Evolutionary conservation across 441 rosid genomes (phyloP), one percentile per base, ranked within the genome.

Genomic region (Populus trichocarpa): DNA sequence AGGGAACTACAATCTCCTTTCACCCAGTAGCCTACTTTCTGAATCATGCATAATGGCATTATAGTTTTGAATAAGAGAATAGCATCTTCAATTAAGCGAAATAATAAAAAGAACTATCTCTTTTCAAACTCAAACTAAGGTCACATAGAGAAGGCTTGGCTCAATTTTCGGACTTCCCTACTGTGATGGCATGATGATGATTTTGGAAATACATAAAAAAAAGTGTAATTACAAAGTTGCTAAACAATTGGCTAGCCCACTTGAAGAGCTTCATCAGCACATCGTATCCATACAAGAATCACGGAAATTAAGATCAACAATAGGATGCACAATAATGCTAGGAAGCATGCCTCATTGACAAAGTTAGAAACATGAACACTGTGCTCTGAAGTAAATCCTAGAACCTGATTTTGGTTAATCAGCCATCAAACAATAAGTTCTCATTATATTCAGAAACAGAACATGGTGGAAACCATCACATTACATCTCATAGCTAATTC

Each of bases 311-410:
- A 25, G 70, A 74, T 69, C 42, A 32, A 63, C 8, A 30, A 4
- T 25, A 30, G 6, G 12, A 57, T 18, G 22, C 67, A 30, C n/a
- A 10, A 72, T 57, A 59, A 72, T 14, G 18, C 33, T 2, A 57
- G 6, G 61, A 42, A 59, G 10, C 14, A 10, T 30, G 67, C 42
- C 67, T 57, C 46, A 57, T 30, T 26, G 57, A 25, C 5, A 59
- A 71, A 40, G n/a, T 28, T 40, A 63, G 61, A 69, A 75, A 42
- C 16, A 67, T 46, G 40, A 75, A 42, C 65, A 42, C 30, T 75
- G 59, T 65, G 69, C 6, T 7, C 35, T n/a, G 69, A 67, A 65
- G 40, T 40, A 8, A 65, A 74, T 38, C 70, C 64, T 38, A 36
- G 23, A 65, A 40, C 63, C 63, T 66, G 16, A 11, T 67, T 46